phyloP scores from a whole-genome alignment of 441 rosid genomes.

The Hura crepitans region DNA sequence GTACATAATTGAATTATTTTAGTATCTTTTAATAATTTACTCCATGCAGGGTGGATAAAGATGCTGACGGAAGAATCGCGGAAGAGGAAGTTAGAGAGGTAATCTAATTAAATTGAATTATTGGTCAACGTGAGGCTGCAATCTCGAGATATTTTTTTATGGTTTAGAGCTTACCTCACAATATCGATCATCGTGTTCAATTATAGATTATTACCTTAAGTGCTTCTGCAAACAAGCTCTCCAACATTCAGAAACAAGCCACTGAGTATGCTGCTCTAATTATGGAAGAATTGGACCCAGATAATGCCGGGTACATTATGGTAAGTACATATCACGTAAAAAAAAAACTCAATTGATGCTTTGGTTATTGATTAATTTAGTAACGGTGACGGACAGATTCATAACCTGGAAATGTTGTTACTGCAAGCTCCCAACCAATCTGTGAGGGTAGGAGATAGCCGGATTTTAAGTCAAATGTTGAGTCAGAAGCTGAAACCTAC shows the following conservation, averaged over 20 bases:
- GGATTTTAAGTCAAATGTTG: slow-evolving; percentile 65
- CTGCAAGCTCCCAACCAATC: slow-evolving; percentile 79
- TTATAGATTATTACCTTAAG: slow-evolving; percentile 69
- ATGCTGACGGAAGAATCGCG: slow-evolving; percentile 73
- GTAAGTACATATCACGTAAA: slow-evolving; percentile 27
- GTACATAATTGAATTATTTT: neutral
- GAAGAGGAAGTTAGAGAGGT: slow-evolving; percentile 92
- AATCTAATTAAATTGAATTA: slow-evolving; percentile 11
- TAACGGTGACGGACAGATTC: slow-evolving; percentile 37
- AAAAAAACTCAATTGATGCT: no score
- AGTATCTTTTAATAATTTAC: neutral
- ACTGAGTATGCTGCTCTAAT: slow-evolving; percentile 77
- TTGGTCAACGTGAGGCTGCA: neutral
- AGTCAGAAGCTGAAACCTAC: slow-evolving; percentile 84
- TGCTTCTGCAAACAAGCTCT: slow-evolving; percentile 91
- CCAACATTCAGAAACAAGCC: slow-evolving; percentile 75
- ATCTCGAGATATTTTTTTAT: no score
- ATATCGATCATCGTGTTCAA: no score
- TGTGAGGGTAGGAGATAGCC: slow-evolving; percentile 57
- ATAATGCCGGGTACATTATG: slow-evolving; percentile 73
- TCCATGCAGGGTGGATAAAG: slow-evolving; percentile 76
- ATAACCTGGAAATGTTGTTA: slow-evolving; percentile 63
- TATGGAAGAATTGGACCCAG: slow-evolving; percentile 95
- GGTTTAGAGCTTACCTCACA: no score
- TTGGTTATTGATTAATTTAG: neutral